A percentile compares a stretch with the other conserved stretches of the same genome.
phyloP scores from a whole-genome alignment of 2,329 filamentous ascomycete genomes.

The Ophiostoma ips region DNA sequence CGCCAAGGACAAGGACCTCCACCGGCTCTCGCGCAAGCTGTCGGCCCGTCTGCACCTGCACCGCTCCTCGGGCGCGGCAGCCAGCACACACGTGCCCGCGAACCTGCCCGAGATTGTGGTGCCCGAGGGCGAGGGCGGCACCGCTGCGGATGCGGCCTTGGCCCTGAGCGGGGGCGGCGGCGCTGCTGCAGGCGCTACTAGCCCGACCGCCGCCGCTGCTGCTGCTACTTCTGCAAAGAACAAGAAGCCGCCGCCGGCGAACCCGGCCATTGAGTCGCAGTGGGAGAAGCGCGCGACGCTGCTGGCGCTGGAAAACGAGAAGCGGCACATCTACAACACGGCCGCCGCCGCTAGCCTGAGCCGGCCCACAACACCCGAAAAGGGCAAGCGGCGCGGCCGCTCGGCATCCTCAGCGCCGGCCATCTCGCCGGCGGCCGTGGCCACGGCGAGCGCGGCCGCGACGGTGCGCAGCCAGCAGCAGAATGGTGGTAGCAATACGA shows the following conservation, averaged over 20 bases:
- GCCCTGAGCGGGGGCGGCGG: no score
- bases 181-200: no score
- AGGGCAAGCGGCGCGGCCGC: neutral
- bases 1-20: constrained; percentile 17
- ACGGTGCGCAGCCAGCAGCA: constrained; percentile 13
- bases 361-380: constrained; percentile 26
- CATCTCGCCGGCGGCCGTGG: constrained; percentile 13
- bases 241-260: neutral
- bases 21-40: constrained; percentile 30
- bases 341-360: no score
- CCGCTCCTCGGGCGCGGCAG: constrained; percentile 39
- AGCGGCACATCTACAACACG: constrained; percentile 20
- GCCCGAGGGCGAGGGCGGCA: constrained; percentile 22
- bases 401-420: neutral
- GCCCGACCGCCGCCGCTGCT: no score
- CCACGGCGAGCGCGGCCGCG: constrained; percentile 6
- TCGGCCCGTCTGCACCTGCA: constrained; percentile 59
- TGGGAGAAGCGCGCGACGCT: constrained; percentile 95
- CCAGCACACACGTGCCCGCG: constrained; percentile 61
- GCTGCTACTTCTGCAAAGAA: no score
- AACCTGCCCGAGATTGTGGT: constrained; percentile 62
- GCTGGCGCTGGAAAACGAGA: constrained; percentile 52
- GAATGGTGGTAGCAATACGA: no score
- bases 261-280: constrained; percentile 42
- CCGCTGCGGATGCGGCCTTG: constrained; percentile 10